phyloP scores from a whole-genome alignment of 768 basidiomycete species.

The Guyanaporus albipodus region DNA sequence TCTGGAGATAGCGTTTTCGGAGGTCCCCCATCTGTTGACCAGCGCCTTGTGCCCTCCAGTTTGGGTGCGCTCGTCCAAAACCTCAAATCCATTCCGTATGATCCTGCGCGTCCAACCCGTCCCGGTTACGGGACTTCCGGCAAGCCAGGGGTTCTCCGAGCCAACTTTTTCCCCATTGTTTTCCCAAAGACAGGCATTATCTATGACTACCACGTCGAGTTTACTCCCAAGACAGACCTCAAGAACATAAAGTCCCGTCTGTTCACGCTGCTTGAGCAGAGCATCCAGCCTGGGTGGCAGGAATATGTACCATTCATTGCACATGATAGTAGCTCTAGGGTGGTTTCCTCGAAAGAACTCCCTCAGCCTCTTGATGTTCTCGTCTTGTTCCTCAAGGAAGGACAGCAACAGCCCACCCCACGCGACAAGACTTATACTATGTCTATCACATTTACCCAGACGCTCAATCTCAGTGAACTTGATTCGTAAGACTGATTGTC shows the following conservation, averaged over 20 bases:
- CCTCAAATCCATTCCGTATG: conserved; percentile 29
- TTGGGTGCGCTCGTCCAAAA: conserved; percentile 25
- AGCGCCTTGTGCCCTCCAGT: conserved; percentile 27
- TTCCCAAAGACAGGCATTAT: conserved; percentile 36
- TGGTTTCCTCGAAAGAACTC: conserved; percentile 39
- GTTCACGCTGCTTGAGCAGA: conserved; percentile 41
- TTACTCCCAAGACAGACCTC: conserved; percentile 34
- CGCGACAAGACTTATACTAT: conserved; percentile 37
- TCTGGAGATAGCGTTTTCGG: conserved; percentile 30
- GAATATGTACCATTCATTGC: conserved; percentile 32
- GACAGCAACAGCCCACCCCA: conserved; percentile 30
- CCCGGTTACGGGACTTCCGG: conserved; percentile 46
- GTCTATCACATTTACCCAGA: conserved; percentile 29
- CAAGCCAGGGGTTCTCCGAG: conserved; percentile 37
- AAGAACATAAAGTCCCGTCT: conserved; percentile 39
- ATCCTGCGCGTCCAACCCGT: conserved; percentile 40
- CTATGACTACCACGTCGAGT: conserved; percentile 43
- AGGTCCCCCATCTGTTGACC: conserved; percentile 31
- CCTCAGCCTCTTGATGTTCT: conserved; percentile 34
- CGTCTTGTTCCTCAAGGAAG: conserved; percentile 40
- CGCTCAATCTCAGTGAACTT: conserved; percentile 31
- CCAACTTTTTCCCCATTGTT: conserved; percentile 48
- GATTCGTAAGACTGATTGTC: conserved; percentile 28
- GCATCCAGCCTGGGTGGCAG: conserved; percentile 35
- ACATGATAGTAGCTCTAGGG: conserved; percentile 41